Percentiles rank a stretch among this genome's conserved stretches.
Conservation (phyloP, 1,139 yeast genomes). For the Kodamaea suecica region DNA sequence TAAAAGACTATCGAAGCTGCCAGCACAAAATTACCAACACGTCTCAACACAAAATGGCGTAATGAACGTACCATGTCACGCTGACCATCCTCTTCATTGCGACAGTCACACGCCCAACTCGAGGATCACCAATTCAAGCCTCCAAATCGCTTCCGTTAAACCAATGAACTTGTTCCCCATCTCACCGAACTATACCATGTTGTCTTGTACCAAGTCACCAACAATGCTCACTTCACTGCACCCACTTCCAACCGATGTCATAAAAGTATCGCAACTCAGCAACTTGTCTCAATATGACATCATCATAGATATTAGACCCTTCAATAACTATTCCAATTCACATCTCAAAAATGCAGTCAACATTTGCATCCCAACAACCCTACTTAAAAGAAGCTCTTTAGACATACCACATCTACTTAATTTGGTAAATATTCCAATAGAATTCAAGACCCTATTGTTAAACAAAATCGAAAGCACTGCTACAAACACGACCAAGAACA, state of each 20-base stretch:
- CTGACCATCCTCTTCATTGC: too few species aligned
- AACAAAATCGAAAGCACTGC: constrained; percentile 7
- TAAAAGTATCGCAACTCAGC: constrained; percentile 8
- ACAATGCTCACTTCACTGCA: constrained; percentile 3
- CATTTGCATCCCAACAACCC: constrained; percentile 42
- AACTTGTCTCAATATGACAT: constrained; percentile 15
- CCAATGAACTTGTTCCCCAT: constrained; percentile 2
- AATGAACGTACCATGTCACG: too few species aligned
- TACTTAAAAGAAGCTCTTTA: constrained; percentile 36
- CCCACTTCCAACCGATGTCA: constrained; percentile 9
- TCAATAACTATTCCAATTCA: constrained; percentile 29
- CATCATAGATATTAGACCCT: constrained; percentile 40
- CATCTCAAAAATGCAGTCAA: constrained; percentile 32
- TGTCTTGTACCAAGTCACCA: constrained; percentile 6
- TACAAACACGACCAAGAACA: background rate
- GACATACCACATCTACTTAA: constrained; percentile 30
- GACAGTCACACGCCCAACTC: too few species aligned
- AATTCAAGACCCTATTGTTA: constrained; percentile 18
- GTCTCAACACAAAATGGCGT: too few species aligned
- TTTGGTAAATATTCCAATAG: constrained; percentile 24
- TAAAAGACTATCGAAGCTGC: too few species aligned
- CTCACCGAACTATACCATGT: constrained; percentile 3
- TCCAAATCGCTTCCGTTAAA: too few species aligned
- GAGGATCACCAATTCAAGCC: too few species aligned
- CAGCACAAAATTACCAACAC: too few species aligned